Conservation (phyloP, 768 basidiomycete genomes). For the Mycena capillaripes region DNA sequence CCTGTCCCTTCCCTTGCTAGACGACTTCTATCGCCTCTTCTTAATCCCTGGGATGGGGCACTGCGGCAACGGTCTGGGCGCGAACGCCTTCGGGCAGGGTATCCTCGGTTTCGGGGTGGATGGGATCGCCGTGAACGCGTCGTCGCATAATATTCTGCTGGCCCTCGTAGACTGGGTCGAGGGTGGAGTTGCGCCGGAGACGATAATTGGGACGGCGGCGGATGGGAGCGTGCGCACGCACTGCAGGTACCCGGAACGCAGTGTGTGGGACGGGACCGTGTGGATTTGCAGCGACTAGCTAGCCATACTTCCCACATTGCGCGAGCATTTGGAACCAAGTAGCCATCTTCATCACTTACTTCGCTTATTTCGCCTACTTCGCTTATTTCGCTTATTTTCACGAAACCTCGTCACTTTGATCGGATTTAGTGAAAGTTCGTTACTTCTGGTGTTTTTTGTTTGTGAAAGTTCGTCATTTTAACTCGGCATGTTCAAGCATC, state of each 20-base stretch:
- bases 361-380: too few species aligned
- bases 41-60: constrained; percentile 34
- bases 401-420: too few species aligned
- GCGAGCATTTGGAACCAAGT: too few species aligned
- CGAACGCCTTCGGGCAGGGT: constrained; percentile 35
- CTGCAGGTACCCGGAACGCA: constrained; percentile 18
- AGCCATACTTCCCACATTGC: too few species aligned
- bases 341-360: too few species aligned
- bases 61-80: constrained; percentile 30
- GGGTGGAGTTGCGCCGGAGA: constrained; percentile 6
- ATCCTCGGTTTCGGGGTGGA: not conserved
- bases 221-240: constrained; percentile 1
- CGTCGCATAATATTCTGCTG: constrained; percentile 19
- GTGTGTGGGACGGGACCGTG: not conserved
- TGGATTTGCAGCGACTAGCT: too few species aligned
- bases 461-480: too few species aligned
- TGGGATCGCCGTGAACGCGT: not conserved
- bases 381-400: too few species aligned
- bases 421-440: too few species aligned
- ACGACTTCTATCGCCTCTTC: not conserved
- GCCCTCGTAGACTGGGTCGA: constrained; percentile 17
- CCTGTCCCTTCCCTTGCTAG: constrained; percentile 39
- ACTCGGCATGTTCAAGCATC: too few species aligned
- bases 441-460: too few species aligned
- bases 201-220: constrained; percentile 9